A percentile compares a stretch with the other conserved stretches of the same genome.
Conservation (phyloP, 2,329 filamentous ascomycete genomes). For the Hypoxylon sp. region DNA sequence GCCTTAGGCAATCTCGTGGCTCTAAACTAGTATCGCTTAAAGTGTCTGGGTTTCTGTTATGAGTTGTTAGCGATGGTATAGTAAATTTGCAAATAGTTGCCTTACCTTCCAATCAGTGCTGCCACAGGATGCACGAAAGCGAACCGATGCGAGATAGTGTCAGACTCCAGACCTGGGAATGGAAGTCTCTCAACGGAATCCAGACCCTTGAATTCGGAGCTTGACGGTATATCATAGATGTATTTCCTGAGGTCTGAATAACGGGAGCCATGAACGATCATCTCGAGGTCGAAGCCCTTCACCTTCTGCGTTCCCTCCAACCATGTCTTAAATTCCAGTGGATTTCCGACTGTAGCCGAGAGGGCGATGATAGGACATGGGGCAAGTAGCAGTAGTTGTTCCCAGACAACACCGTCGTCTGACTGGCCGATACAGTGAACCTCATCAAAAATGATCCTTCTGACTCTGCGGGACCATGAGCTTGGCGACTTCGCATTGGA, state of each 20-base stretch:
- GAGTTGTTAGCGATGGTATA: neutral
- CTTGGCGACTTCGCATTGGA: slow-evolving; percentile 64
- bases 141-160: slow-evolving; percentile 56
- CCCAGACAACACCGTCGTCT: slow-evolving; percentile 80
- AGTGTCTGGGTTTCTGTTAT: slow-evolving; percentile 61
- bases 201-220: slow-evolving; percentile 62
- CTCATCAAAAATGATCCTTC: slow-evolving; percentile 83
- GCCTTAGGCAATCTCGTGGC: slow-evolving; percentile 71
- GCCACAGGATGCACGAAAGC: slow-evolving; percentile 72
- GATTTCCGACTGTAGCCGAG: slow-evolving; percentile 82
- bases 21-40: slow-evolving; percentile 75
- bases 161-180: slow-evolving; percentile 56
- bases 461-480: slow-evolving; percentile 72
- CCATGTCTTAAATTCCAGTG: slow-evolving; percentile 74
- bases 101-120: slow-evolving; percentile 65
- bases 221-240: slow-evolving; percentile 63
- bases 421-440: slow-evolving; percentile 81
- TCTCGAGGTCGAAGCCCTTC: slow-evolving; percentile 70
- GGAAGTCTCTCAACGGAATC: slow-evolving; percentile 52
- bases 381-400: slow-evolving; percentile 76
- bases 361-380: slow-evolving; percentile 82
- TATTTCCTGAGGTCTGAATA: slow-evolving; percentile 85
- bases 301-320: slow-evolving; percentile 69
- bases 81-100: neutral
- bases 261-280: slow-evolving; percentile 72